phyloP scores from a whole-genome alignment of 805 yeast species.

The Candida golubevii region DNA sequence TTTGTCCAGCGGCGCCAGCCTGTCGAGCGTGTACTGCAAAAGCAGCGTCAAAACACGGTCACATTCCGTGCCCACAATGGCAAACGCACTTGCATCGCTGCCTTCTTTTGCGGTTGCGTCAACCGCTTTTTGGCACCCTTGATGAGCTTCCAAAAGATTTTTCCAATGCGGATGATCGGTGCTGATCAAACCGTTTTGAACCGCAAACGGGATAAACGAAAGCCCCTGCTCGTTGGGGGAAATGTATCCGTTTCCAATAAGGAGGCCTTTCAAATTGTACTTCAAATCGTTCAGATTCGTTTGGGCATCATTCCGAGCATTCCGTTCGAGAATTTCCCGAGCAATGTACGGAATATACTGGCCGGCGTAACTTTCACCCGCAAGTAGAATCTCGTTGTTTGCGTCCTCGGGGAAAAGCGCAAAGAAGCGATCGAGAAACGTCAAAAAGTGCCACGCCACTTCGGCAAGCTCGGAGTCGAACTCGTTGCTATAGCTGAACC shows the following conservation, averaged over 20 bases:
- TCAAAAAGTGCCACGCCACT: constrained; percentile 58
- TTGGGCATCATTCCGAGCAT: constrained; percentile 21
- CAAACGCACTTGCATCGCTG: constrained; percentile 4
- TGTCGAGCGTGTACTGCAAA: constrained; percentile 29
- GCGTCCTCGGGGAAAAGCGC: constrained; percentile 69
- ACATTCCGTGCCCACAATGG: constrained; percentile 28
- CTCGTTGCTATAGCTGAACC: constrained; percentile 64
- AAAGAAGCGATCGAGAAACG: constrained; percentile 64
- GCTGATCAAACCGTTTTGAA: constrained; percentile 53
- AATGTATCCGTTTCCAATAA: constrained; percentile 94
- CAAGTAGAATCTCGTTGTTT: constrained; percentile 62
- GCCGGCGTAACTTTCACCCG: constrained; percentile 97
- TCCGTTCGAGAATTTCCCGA: constrained; percentile 48
- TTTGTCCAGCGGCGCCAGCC: constrained; percentile 28
- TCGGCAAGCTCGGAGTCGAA: constrained; percentile 52
- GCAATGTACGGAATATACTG: constrained; percentile 92
- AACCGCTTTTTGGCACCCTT: constrained; percentile 55
- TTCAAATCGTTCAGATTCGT: not conserved
- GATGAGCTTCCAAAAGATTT: constrained; percentile 46
- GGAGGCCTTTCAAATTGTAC: constrained; percentile 54
- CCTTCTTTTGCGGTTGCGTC: constrained; percentile 20
- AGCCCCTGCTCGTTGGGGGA: constrained; percentile 83
- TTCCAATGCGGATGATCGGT: constrained; percentile 36
- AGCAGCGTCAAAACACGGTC: constrained; percentile 43
- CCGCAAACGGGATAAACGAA: constrained; percentile 69